Evolutionary conservation across 164 flowering plant species (phyloP).

Genomic region (Litsea cubeba): DNA sequence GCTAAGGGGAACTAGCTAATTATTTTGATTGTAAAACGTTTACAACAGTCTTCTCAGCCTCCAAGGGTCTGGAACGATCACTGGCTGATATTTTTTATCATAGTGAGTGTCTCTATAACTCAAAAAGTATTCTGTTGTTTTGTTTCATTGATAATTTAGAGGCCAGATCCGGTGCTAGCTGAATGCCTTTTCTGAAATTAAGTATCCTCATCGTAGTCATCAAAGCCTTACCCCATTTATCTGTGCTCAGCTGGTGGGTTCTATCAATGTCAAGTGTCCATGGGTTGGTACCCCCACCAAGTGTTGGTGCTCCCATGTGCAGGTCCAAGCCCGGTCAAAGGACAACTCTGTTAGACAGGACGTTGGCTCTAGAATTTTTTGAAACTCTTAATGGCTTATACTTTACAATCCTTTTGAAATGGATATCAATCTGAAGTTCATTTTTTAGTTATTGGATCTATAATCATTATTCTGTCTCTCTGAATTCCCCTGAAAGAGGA

Average conservation of each 20-base stretch:
- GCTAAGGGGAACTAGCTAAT: slow-evolving; percentile 1
- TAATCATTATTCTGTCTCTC: too few species aligned
- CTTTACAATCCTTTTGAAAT: too few species aligned
- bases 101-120: slow-evolving; percentile 22
- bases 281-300: too few species aligned
- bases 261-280: too few species aligned
- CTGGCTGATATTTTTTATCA: slow-evolving; percentile 25
- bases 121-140: background rate
- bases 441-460: background rate
- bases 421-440: background rate
- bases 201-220: background rate
- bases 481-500: too few species aligned
- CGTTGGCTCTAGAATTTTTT: too few species aligned
- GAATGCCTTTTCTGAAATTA: background rate
- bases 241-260: background rate
- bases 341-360: too few species aligned
- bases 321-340: too few species aligned
- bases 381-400: too few species aligned
- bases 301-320: too few species aligned
- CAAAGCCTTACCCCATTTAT: background rate
- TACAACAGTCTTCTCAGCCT: slow-evolving; percentile 49
- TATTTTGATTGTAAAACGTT: background rate
- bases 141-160: background rate
- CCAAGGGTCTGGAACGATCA: slow-evolving; percentile 38
- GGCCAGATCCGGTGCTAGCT: background rate